Percentiles rank a stretch among this genome's conserved stretches.
These are phyloP conservation scores for Termitomyces titanicus DNA, from an alignment of 768 basidiomycete species.

Conservation along the genomic window DNA sequence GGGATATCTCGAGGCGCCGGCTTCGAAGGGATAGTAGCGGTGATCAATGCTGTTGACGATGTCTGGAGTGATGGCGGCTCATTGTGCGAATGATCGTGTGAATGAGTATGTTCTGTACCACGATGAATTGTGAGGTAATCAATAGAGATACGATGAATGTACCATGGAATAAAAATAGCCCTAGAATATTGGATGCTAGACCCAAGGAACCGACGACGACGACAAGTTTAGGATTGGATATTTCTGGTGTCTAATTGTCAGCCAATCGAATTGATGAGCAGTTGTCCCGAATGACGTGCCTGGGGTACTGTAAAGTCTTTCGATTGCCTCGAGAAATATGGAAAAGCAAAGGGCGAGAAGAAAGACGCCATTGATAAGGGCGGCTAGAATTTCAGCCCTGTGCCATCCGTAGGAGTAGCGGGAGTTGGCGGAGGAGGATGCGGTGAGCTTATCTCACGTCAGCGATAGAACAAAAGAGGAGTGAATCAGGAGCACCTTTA, in stretches of 20 bases:
- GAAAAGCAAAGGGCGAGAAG: conserved; percentile 95
- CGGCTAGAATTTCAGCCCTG: conserved; percentile 93
- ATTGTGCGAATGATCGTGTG: conserved; percentile 52
- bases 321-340: conserved; percentile 87
- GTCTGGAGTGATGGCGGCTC: conserved; percentile 35
- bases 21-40: conserved; percentile 27
- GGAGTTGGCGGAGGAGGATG: conserved; percentile 53
- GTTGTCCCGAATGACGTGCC: conserved; percentile 40
- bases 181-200: conserved; percentile 87
- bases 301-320: conserved; percentile 82
- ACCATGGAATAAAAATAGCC: conserved; percentile 96
- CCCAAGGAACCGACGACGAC: conserved; percentile 90
- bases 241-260: conserved; percentile 46
- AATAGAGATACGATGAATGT: conserved; percentile 19
- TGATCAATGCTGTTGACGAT: conserved; percentile 17
- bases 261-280: conserved; percentile 9
- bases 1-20: conserved; percentile 17
- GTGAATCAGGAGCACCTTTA: conserved; percentile 48
- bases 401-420: conserved; percentile 99
- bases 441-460: conserved; percentile 51
- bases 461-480: conserved; percentile 2
- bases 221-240: conserved; percentile 83
- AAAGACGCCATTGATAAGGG: conserved; percentile 95
- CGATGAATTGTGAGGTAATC: conserved; percentile 1
- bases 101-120: conserved; percentile 59